These are phyloP conservation scores for Halenospora varia DNA, from an alignment of 495 filamentous ascomycete genomes.

Conservation along the genomic window DNA sequence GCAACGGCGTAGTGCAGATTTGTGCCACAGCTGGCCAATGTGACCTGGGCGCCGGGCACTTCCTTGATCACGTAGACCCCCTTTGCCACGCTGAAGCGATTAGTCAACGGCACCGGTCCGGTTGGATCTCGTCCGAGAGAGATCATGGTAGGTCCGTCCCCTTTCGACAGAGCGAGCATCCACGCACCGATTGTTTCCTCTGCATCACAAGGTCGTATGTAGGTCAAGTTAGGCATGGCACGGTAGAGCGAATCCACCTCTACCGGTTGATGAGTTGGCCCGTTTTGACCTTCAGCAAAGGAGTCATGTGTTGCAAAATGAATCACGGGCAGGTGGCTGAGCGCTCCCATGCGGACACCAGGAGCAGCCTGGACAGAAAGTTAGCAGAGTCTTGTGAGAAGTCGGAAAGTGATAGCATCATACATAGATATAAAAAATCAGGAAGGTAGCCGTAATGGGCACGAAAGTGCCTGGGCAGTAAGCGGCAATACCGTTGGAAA, in stretches of 20 bases:
- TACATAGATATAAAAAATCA: conserved; percentile 55
- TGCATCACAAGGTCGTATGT: conserved; percentile 31
- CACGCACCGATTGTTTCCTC: conserved; percentile 55
- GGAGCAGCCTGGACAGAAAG: background rate
- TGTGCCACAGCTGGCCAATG: background rate
- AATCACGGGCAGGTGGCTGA: background rate
- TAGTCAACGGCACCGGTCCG: conserved; percentile 19
- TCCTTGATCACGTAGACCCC: conserved; percentile 35
- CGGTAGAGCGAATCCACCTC: background rate
- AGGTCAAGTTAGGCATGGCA: background rate
- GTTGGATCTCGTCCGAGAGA: conserved; percentile 26
- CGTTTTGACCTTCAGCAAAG: background rate
- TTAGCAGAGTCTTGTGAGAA: background rate
- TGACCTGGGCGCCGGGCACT: background rate
- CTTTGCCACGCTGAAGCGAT: conserved; percentile 21
- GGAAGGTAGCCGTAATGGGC: conserved; percentile 50
- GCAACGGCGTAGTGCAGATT: conserved; percentile 6
- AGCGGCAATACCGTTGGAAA: conserved; percentile 51
- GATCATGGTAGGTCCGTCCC: conserved; percentile 33
- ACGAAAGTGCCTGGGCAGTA: conserved; percentile 46
- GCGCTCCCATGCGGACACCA: background rate
- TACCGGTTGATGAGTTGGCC: conserved; percentile 10
- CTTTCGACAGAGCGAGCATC: conserved; percentile 42
- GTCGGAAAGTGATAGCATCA: no score
- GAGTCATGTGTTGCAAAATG: background rate